phyloP scores from a whole-genome alignment of 2,329 filamentous ascomycete genomes.

The Raffaelea ambrosiae region DNA sequence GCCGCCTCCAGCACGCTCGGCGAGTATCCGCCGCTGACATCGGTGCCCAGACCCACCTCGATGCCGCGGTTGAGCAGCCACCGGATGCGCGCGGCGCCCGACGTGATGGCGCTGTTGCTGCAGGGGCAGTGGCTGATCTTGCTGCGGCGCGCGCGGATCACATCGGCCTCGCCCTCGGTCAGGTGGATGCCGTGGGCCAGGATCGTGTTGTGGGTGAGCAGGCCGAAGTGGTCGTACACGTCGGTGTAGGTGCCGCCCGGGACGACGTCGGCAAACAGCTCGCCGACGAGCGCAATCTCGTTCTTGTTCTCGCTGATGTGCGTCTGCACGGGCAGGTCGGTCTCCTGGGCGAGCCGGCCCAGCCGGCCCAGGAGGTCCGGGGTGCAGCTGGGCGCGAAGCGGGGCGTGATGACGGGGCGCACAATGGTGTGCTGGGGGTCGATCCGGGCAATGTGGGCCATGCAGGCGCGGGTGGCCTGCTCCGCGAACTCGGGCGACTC shows the following conservation, averaged over 20 bases:
- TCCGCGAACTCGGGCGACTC: slow-evolving; percentile 51
- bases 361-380: slow-evolving; percentile 52
- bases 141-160: slow-evolving; percentile 52
- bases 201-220: slow-evolving; percentile 67
- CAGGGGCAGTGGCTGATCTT: slow-evolving; percentile 82
- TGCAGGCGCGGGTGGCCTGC: slow-evolving; percentile 45
- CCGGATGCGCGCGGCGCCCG: slow-evolving; percentile 68
- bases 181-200: slow-evolving; percentile 82
- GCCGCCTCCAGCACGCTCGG: slow-evolving; percentile 76
- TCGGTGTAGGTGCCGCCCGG: slow-evolving; percentile 53
- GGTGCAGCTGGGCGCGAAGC: slow-evolving; percentile 58
- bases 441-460: slow-evolving; percentile 56
- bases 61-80: slow-evolving; percentile 66
- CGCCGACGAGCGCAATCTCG: slow-evolving; percentile 63
- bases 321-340: slow-evolving; percentile 67
- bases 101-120: slow-evolving; percentile 75
- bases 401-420: slow-evolving; percentile 69
- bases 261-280: slow-evolving; percentile 50
- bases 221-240: slow-evolving; percentile 66
- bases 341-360: slow-evolving; percentile 54
- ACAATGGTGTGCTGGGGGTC: slow-evolving; percentile 61
- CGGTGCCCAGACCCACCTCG: slow-evolving; percentile 78
- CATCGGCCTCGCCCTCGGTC: slow-evolving; percentile 51
- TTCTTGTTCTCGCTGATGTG: slow-evolving; percentile 77
- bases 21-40: slow-evolving; percentile 82